Conservation (phyloP, 495 filamentous ascomycete genomes). For the Aspergillus bertholletiae region DNA sequence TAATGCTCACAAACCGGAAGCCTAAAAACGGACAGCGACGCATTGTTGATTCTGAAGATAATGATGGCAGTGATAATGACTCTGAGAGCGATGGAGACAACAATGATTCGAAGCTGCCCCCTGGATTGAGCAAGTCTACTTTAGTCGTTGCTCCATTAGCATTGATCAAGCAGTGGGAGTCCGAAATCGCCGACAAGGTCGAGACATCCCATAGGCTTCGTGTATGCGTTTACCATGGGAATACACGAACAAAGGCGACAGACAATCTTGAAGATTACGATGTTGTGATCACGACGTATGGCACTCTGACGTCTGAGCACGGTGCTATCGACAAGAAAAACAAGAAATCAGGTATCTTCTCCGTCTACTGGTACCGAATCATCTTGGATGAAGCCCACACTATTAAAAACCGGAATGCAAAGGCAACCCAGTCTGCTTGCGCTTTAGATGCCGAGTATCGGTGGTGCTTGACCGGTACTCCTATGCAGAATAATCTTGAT, state of each 20-base stretch:
- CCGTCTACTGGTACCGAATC: constrained; percentile 89
- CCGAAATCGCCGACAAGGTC: constrained; percentile 81
- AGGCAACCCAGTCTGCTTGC: constrained; percentile 84
- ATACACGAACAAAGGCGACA: constrained; percentile 73
- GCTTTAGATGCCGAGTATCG: constrained; percentile 77
- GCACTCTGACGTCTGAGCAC: constrained; percentile 87
- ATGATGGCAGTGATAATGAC: constrained; percentile 25
- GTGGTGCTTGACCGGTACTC: constrained; percentile 95
- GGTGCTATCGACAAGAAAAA: constrained; percentile 57
- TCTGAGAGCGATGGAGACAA: constrained; percentile 26
- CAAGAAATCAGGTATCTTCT: constrained; percentile 79
- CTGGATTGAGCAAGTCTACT: constrained; percentile 69
- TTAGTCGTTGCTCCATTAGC: constrained; percentile 93
- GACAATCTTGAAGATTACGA: constrained; percentile 78
- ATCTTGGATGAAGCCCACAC: constrained; percentile 96
- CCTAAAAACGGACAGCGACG: constrained; percentile 46
- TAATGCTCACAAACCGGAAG: constrained; percentile 79
- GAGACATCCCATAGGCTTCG: constrained; percentile 60
- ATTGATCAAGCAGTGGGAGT: constrained; percentile 96
- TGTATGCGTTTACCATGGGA: constrained; percentile 87
- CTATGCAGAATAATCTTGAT: constrained; percentile 97
- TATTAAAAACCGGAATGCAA: constrained; percentile 97
- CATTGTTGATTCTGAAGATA: constrained; percentile 16
- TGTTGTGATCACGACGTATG: constrained; percentile 96
- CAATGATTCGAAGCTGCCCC: constrained; percentile 55